Conservation (phyloP, 2,329 filamentous ascomycete genomes). For the Colletotrichum truncatum region DNA sequence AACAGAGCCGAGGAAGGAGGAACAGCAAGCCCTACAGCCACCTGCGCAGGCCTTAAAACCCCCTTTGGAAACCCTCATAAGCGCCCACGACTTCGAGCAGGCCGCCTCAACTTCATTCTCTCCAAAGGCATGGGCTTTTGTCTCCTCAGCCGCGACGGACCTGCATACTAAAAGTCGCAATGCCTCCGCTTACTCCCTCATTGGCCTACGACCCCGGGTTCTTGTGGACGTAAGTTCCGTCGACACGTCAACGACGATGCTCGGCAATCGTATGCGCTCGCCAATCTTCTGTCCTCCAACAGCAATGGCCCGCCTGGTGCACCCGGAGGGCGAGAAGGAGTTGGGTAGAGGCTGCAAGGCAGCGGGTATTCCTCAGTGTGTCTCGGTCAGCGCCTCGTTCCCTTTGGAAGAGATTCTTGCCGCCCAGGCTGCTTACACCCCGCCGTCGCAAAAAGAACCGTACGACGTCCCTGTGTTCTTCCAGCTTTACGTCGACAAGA, state of each 20-base stretch:
- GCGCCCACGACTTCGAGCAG: constrained; percentile 66
- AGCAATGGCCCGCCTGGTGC: constrained; percentile 70
- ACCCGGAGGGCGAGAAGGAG: constrained; percentile 67
- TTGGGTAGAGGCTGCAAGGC: constrained; percentile 30
- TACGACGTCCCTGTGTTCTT: constrained; percentile 57
- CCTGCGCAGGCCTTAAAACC: constrained; percentile 44
- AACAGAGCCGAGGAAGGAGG: background rate
- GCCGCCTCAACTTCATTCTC: constrained; percentile 64
- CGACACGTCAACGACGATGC: constrained; percentile 59
- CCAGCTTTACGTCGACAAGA: constrained; percentile 70
- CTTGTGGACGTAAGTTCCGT: constrained; percentile 64
- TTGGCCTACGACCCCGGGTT: constrained; percentile 68
- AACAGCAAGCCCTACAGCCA: background rate
- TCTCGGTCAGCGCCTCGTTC: constrained; percentile 70
- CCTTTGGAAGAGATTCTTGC: constrained; percentile 60
- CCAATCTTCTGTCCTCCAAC: constrained; percentile 73
- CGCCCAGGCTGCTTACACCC: constrained; percentile 6
- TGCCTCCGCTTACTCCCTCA: constrained; percentile 60
- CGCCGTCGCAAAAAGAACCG: background rate
- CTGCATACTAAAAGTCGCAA: constrained; percentile 66
- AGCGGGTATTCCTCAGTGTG: constrained; percentile 64
- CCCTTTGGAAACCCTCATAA: constrained; percentile 64
- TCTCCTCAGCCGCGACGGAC: constrained; percentile 72
- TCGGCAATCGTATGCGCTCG: constrained; percentile 60
- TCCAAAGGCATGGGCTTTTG: constrained; percentile 75